Base-by-base conservation (phyloP, 192 early-diverging fungal species). In the Bifiguratus adelaidae region DNA sequence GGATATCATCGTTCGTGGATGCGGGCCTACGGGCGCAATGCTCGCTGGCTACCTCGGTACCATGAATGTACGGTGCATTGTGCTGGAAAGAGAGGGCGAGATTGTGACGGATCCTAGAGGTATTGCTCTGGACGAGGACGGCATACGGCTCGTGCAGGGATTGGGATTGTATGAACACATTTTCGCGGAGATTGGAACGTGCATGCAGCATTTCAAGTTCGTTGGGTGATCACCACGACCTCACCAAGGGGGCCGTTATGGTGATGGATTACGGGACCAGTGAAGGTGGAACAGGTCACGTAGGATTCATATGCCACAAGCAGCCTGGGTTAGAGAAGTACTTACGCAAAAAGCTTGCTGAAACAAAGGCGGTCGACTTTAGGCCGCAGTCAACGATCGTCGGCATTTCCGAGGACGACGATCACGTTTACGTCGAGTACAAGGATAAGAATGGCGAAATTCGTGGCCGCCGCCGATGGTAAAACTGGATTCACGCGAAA, bases 71-170 rank as follows among this genome's bases (percentile, higher is more conserved):
- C 24, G 15, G 0, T 45, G 44, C 26, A 45, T 45, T 5, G 16
- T 45, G 11, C 44, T 45, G 9, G 44, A 45, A 23, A 45, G 22
- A 26, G 44, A 45, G 15, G 5, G 2, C 2, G 27, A 19, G 11
- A 45, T 45, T 2, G 44, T 45, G 4, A 45, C 44, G 18, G 44
- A 45, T 45, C 44, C 44, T 30, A 45, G 44, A 15, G 44, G 44
- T 3, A 45, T 45, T 30, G 44, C 28, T 7, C 7, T 45, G 25
- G 44, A 45, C 20, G 44, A 45, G 32, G 44, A 45, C 20, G 44
- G 44, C 11, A 30, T 45, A 11, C 44, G 44, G 3, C 27, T 45
- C 20, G 2, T 45, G 11, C 44, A 45, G 22, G 44, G 27, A 0
- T 23, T 45, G 19, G 44, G 44, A 30, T 23, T 45, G 0, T 45